These are phyloP conservation scores for Scedosporium apiospermum DNA, from an alignment of 2,329 filamentous ascomycete genomes.

Conservation along the genomic window DNA sequence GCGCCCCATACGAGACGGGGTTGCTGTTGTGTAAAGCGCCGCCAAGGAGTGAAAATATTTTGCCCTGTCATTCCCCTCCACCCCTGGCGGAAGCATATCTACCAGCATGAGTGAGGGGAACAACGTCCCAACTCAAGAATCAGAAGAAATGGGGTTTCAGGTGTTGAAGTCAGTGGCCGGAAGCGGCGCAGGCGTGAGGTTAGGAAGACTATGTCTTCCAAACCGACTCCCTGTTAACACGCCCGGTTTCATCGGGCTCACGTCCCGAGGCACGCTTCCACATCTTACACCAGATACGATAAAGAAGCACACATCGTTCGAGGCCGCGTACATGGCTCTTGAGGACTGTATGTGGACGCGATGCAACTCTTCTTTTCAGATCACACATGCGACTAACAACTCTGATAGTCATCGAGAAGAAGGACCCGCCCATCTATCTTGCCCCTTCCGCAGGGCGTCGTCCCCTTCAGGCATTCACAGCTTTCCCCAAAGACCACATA, in stretches of 20 bases:
- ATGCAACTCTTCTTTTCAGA: not conserved
- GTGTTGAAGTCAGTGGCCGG: slow-evolving; percentile 30
- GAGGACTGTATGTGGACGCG: slow-evolving; percentile 70
- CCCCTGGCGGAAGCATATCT: not conserved
- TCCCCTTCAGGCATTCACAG: slow-evolving; percentile 67
- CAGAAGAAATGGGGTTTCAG: slow-evolving; percentile 30
- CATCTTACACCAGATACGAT: slow-evolving; percentile 85
- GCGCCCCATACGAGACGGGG: not conserved
- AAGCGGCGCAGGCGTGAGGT: slow-evolving; percentile 40
- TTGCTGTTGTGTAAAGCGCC: not conserved
- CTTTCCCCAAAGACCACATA: slow-evolving; percentile 53
- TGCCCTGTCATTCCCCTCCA: not conserved
- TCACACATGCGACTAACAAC: not conserved
- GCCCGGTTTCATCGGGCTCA: slow-evolving; percentile 70
- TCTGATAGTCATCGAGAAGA: slow-evolving; percentile 43
- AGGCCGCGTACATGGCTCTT: slow-evolving; percentile 68
- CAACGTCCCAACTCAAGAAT: not conserved
- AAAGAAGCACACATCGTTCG: slow-evolving; percentile 51
- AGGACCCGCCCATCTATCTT: slow-evolving; percentile 39
- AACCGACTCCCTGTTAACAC: slow-evolving; percentile 63
- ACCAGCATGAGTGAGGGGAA: slow-evolving; percentile 4
- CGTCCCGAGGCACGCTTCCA: slow-evolving; percentile 75
- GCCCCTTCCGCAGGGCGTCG: slow-evolving; percentile 22
- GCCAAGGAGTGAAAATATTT: not conserved
- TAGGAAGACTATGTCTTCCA: slow-evolving; percentile 56